These are phyloP conservation scores for Tricholoma flavovirens DNA, from an alignment of 768 basidiomycete genomes.

Conservation along the genomic window DNA sequence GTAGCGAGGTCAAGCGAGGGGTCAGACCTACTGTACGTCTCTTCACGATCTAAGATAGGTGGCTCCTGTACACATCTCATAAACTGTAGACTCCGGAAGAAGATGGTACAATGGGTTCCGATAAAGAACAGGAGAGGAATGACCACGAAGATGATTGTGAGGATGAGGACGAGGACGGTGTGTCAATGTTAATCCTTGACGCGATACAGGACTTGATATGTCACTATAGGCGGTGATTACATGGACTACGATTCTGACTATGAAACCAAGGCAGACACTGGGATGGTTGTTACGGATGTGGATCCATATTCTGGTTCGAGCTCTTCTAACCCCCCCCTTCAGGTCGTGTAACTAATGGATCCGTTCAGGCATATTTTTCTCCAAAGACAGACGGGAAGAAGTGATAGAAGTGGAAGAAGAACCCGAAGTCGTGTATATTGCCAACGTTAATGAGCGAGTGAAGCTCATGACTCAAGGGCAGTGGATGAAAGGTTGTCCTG, in stretches of 20 bases:
- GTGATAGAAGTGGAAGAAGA: conserved; percentile 89
- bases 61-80: conserved; percentile 1
- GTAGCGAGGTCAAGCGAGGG: conserved; percentile 17
- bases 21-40: conserved; percentile 22
- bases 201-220: background rate
- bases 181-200: conserved; percentile 3
- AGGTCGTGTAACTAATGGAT: conserved; percentile 6
- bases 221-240: conserved; percentile 46
- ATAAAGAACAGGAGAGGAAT: conserved; percentile 42
- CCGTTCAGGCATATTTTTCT: conserved; percentile 80
- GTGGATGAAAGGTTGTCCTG: conserved; percentile 98
- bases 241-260: conserved; percentile 83
- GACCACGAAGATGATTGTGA: conserved; percentile 50
- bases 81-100: conserved; percentile 55
- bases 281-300: conserved; percentile 46
- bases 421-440: conserved; percentile 46
- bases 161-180: conserved; percentile 40
- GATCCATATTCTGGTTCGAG: conserved; percentile 83
- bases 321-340: background rate
- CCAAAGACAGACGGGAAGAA: conserved; percentile 87
- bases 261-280: conserved; percentile 38
- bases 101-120: conserved; percentile 41
- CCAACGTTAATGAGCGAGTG: conserved; percentile 37
- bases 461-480: conserved; percentile 82
- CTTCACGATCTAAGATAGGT: background rate